Percentiles rank a stretch among this genome's conserved stretches.
phyloP scores from a whole-genome alignment of 1,139 yeast species.

The Kodamaea anthophila region DNA sequence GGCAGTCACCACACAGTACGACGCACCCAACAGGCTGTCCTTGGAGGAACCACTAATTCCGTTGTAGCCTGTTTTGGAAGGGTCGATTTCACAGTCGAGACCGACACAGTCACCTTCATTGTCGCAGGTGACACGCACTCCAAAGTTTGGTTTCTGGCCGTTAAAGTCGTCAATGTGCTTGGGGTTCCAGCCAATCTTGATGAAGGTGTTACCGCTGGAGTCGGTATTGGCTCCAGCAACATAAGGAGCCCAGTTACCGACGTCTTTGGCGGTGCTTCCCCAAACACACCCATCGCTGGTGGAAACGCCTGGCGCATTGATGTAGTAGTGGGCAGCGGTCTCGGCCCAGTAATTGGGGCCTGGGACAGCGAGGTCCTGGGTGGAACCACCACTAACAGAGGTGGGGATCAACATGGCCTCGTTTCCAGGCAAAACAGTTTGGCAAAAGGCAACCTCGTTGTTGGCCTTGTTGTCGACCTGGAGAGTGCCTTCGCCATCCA shows the following conservation, averaged over 20 bases:
- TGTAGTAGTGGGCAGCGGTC: constrained; percentile 82
- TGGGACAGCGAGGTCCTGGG: constrained; percentile 69
- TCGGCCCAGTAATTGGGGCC: constrained; percentile 67
- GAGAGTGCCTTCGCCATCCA: constrained; percentile 71
- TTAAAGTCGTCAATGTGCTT: constrained; percentile 62
- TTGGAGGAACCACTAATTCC: constrained; percentile 38
- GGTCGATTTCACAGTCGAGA: constrained; percentile 74
- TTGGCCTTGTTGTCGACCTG: constrained; percentile 50
- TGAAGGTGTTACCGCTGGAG: constrained; percentile 58
- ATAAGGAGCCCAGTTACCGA: constrained; percentile 90
- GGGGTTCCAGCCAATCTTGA: constrained; percentile 90
- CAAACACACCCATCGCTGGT: constrained; percentile 75
- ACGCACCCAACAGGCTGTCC: constrained; percentile 59
- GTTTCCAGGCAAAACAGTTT: constrained; percentile 88
- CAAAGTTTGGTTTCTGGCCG: constrained; percentile 55
- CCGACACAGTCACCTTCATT: constrained; percentile 65
- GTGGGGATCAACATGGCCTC: constrained; percentile 94
- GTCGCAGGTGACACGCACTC: constrained; percentile 69
- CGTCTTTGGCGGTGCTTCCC: constrained; percentile 64
- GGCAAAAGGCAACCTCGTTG: constrained; percentile 72
- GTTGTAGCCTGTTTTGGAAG: constrained; percentile 53
- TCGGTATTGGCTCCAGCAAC: constrained; percentile 89
- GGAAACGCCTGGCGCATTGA: constrained; percentile 82
- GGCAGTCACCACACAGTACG: constrained; percentile 81
- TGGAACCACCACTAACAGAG: constrained; percentile 41